Evolutionary conservation across 257 asterid genomes (phyloP).

Genomic region (Solanum medicagineum): DNA sequence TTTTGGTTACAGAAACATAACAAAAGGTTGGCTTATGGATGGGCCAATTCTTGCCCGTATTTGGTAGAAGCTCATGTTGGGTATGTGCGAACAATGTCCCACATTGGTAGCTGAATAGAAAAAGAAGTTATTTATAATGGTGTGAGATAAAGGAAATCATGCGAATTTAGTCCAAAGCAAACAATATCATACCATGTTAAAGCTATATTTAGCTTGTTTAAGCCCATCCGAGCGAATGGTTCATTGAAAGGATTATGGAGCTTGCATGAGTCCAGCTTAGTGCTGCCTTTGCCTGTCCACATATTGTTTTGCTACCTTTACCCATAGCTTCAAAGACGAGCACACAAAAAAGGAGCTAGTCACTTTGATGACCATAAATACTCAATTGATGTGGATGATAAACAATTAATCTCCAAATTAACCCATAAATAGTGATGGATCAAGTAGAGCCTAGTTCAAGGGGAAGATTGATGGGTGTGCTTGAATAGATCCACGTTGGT

Average conservation of each 20-base stretch:
- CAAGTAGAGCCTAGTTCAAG: neutral
- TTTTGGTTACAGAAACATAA: neutral
- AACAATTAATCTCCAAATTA: neutral
- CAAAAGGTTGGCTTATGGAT: neutral
- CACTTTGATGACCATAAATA: too few species aligned
- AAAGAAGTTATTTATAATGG: neutral
- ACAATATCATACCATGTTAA: neutral
- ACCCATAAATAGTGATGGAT: neutral
- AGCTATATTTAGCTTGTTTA: neutral
- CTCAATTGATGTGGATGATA: too few species aligned
- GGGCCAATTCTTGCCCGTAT: neutral
- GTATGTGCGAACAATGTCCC: neutral
- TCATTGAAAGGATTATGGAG: too few species aligned
- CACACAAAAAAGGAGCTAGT: neutral
- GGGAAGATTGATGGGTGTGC: neutral
- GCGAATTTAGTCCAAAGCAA: rapidly evolving
- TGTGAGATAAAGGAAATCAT: neutral
- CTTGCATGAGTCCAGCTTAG: neutral
- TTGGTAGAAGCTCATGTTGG: neutral
- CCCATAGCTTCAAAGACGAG: neutral
- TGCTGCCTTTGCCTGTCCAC: too few species aligned
- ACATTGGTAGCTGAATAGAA: neutral
- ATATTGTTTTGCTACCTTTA: neutral
- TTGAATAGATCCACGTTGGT: too few species aligned
- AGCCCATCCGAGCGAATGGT: too few species aligned